Percentiles rank a stretch among this genome's conserved stretches.
Conservation (phyloP, 352 stramenopile species). For the Phytopythium ostracodes region DNA sequence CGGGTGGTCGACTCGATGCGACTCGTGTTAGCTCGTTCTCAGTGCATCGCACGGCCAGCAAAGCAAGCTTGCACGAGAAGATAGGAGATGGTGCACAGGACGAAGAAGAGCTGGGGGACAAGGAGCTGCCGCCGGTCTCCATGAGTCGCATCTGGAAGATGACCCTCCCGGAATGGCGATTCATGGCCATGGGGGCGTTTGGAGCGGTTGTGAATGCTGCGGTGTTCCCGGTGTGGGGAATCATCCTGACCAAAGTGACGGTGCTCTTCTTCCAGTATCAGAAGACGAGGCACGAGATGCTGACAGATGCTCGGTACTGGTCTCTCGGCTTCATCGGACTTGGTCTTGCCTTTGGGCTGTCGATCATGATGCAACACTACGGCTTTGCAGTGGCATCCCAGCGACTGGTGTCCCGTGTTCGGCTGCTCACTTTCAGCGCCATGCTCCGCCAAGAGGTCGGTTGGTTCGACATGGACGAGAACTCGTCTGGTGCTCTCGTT, state of each 20-base stretch:
- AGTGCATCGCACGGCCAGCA: slow-evolving; percentile 1
- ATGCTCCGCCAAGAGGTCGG: slow-evolving; percentile 62
- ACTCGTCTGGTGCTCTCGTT: slow-evolving; percentile 50
- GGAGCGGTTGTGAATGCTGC: slow-evolving; percentile 26
- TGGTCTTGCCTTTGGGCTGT: slow-evolving; percentile 22
- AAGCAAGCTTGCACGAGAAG: slow-evolving; percentile 6
- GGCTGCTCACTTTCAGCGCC: slow-evolving; percentile 21
- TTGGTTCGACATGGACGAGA: slow-evolving; percentile 62
- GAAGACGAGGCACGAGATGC: slow-evolving; percentile 19
- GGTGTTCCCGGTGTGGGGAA: slow-evolving; percentile 36
- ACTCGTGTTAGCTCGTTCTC: neutral
- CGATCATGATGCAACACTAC: slow-evolving; percentile 25
- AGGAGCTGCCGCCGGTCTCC: slow-evolving; percentile 5
- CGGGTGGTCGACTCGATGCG: neutral
- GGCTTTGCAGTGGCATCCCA: slow-evolving; percentile 32
- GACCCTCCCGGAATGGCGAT: slow-evolving; percentile 20
- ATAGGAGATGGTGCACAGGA: neutral
- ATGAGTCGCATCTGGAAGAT: slow-evolving; percentile 44
- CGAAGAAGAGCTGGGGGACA: slow-evolving; percentile 3
- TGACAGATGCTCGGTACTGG: slow-evolving; percentile 21
- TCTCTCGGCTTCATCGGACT: slow-evolving; percentile 27
- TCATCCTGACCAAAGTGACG: slow-evolving; percentile 35
- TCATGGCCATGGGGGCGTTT: slow-evolving; percentile 14
- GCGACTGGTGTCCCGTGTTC: slow-evolving; percentile 31
- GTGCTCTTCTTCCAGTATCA: slow-evolving; percentile 32